These are phyloP conservation scores for Gossypium davidsonii DNA, from an alignment of 441 rosid species.

Conservation along the genomic window DNA sequence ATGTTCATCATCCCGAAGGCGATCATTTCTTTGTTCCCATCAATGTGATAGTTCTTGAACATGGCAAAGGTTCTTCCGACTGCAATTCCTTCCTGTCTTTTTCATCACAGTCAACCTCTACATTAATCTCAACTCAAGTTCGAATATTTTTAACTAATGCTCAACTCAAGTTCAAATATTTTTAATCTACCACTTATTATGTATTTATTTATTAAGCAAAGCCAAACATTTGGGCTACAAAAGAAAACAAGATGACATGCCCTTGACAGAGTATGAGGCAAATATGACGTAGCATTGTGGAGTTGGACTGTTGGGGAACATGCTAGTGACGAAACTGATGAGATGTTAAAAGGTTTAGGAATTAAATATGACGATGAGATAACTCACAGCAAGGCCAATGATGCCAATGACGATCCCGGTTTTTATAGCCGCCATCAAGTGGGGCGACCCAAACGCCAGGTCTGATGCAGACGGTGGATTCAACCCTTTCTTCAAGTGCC, in stretches of 20 bases:
- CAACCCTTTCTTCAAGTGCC: constrained; percentile 50
- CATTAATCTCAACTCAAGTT: background rate
- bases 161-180: background rate
- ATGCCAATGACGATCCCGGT: constrained; percentile 44
- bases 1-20: constrained; percentile 63
- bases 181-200: background rate
- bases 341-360: background rate
- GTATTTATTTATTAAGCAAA: background rate
- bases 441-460: constrained; percentile 36
- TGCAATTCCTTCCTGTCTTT: constrained; percentile 51
- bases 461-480: constrained; percentile 42
- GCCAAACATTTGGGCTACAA: background rate
- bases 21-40: constrained; percentile 64
- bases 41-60: constrained; percentile 53
- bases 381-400: constrained; percentile 47
- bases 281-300: background rate
- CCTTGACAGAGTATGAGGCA: background rate
- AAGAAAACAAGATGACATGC: background rate
- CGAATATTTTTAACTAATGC: no score
- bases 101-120: background rate
- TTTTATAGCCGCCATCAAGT: constrained; percentile 36
- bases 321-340: background rate
- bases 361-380: background rate
- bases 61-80: constrained; percentile 63
- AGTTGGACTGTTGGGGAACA: background rate